Percentiles rank a stretch among this genome's conserved stretches.
phyloP scores from a whole-genome alignment of 73 alveolate genomes.

The Paramecium sexaurelia region DNA sequence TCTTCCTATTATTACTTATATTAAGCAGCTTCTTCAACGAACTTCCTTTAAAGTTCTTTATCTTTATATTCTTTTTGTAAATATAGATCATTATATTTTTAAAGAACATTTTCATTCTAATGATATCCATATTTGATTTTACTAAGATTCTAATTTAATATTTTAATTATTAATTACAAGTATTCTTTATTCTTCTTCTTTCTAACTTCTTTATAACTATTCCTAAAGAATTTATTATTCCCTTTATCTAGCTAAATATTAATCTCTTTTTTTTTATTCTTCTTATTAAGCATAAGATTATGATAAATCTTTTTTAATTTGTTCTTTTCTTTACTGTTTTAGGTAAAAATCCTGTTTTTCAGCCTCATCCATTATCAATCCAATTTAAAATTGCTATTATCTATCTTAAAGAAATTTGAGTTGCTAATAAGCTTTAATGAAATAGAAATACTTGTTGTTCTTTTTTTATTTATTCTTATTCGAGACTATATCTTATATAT shows the following conservation, averaged over 20 bases:
- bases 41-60: not conserved
- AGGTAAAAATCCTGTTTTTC: not conserved
- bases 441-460: not conserved
- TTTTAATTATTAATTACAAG: not conserved
- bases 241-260: not conserved
- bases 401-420: not conserved
- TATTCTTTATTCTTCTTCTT: constrained; percentile 6
- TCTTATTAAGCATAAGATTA: not conserved
- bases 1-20: constrained; percentile 3
- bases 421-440: not conserved
- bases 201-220: not conserved
- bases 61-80: not conserved
- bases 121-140: constrained; percentile 34
- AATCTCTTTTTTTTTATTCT: not conserved
- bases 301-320: not conserved
- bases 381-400: not conserved
- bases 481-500: not conserved
- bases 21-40: constrained; percentile 32
- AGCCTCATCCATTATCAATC: constrained; percentile 15
- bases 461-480: constrained; percentile 4
- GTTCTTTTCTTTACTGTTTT: not conserved
- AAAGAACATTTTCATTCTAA: not conserved
- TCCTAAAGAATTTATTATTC: not conserved
- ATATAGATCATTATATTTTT: constrained; percentile 11
- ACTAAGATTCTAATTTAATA: not conserved